Evolutionary conservation across 257 asterid genomes (phyloP).

Genomic region (Capsicum pubescens): DNA sequence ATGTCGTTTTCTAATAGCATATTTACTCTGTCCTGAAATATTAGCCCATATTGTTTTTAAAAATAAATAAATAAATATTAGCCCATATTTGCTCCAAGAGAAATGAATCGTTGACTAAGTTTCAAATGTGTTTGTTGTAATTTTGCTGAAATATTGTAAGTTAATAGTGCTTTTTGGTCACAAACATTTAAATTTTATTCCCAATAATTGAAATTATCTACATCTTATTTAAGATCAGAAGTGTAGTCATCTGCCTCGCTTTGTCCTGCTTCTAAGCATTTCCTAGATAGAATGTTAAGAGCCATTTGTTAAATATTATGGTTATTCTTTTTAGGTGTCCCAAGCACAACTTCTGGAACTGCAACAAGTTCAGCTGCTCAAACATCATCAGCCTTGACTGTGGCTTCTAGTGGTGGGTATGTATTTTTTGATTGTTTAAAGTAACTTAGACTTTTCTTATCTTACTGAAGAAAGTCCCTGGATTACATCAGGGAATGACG

Average conservation of each 20-base stretch:
- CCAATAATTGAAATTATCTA: conserved; percentile 1
- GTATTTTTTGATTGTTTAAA: conserved; percentile 38
- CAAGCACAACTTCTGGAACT: conserved; percentile 52
- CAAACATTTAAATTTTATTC: neutral
- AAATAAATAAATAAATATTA: neutral
- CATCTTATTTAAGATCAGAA: neutral
- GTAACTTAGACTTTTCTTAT: conserved; percentile 20
- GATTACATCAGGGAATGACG: neutral
- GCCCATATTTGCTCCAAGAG: neutral
- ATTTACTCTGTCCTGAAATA: no score
- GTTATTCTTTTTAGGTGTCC: conserved; percentile 40
- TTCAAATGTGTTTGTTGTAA: neutral
- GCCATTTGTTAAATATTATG: conserved; percentile 32
- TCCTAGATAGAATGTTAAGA: neutral
- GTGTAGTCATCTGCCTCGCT: neutral
- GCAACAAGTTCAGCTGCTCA: conserved; percentile 62
- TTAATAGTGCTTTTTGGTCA: neutral
- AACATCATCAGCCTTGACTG: conserved; percentile 60
- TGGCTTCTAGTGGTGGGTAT: conserved; percentile 76
- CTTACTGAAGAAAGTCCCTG: neutral
- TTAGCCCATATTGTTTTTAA: no score
- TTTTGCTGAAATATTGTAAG: neutral
- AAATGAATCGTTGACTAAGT: neutral
- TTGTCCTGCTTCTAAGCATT: conserved; percentile 27
- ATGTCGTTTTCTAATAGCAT: no score